Conservation (phyloP, 2,329 filamentous ascomycete genomes). For the Diaporthe sp. region DNA sequence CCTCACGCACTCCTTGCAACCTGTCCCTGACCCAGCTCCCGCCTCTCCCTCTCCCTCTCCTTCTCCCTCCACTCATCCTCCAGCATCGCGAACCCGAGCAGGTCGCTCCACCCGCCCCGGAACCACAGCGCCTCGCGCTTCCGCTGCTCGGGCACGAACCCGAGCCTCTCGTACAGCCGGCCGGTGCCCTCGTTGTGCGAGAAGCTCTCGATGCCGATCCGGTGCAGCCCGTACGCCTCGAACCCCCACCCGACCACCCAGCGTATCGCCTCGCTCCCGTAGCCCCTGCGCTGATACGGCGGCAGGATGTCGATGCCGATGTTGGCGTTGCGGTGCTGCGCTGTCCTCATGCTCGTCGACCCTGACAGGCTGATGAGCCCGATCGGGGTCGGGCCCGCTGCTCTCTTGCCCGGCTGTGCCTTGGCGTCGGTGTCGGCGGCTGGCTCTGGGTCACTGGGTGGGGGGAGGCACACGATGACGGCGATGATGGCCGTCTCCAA, state of each 20-base stretch:
- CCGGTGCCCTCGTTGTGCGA: constrained; percentile 52
- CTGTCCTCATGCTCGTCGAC: constrained; percentile 11
- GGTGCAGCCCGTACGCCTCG: constrained; percentile 53
- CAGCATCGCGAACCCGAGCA: constrained; percentile 51
- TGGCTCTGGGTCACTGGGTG: background rate
- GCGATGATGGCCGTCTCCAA: constrained; percentile 32
- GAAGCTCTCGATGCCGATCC: constrained; percentile 51
- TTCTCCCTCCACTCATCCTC: constrained; percentile 42
- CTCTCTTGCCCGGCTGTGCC: no score
- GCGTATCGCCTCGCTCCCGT: constrained; percentile 55
- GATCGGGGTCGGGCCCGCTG: constrained; percentile 4
- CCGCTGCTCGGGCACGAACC: constrained; percentile 57
- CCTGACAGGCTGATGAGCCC: constrained; percentile 22
- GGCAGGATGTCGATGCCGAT: constrained; percentile 51
- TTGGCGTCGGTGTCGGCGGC: background rate
- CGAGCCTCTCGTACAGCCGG: constrained; percentile 52
- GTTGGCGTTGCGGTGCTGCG: constrained; percentile 58
- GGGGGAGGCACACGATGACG: constrained; percentile 34
- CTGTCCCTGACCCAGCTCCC: background rate
- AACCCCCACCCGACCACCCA: constrained; percentile 55
- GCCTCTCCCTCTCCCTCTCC: background rate
- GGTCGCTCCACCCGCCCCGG: constrained; percentile 54
- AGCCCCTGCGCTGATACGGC: constrained; percentile 51
- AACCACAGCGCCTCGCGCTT: constrained; percentile 57
- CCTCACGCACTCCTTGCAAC: background rate